These are phyloP conservation scores for Colletotrichum tofieldiae DNA, from an alignment of 2,329 filamentous ascomycete genomes.

Conservation along the genomic window DNA sequence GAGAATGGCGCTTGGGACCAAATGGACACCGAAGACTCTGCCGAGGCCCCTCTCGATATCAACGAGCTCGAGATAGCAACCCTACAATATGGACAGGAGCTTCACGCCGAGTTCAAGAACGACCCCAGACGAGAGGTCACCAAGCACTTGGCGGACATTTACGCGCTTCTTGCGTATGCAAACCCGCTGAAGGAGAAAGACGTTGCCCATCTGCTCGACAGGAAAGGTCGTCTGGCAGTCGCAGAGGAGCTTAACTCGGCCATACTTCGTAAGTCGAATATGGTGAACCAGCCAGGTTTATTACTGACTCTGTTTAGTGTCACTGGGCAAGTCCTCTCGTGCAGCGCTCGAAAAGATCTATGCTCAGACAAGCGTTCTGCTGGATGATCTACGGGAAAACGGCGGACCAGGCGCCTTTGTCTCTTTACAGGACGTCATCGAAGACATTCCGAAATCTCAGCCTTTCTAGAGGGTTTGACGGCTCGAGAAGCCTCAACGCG, in stretches of 20 bases:
- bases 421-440: slow-evolving; percentile 68
- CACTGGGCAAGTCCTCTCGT: slow-evolving; percentile 89
- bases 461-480: slow-evolving; percentile 25
- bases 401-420: slow-evolving; percentile 89
- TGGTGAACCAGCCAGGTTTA: background rate
- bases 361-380: slow-evolving; percentile 87
- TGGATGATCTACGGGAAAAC: slow-evolving; percentile 85
- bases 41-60: slow-evolving; percentile 45
- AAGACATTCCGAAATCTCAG: slow-evolving; percentile 60
- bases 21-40: slow-evolving; percentile 69
- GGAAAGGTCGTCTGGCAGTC: slow-evolving; percentile 80
- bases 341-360: slow-evolving; percentile 89
- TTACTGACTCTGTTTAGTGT: slow-evolving; percentile 69
- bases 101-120: slow-evolving; percentile 83
- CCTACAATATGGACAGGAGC: slow-evolving; percentile 83
- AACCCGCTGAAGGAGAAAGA: slow-evolving; percentile 83
- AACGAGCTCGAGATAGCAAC: slow-evolving; percentile 76
- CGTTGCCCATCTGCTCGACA: slow-evolving; percentile 84
- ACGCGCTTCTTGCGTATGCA: slow-evolving; percentile 88
- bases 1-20: slow-evolving; percentile 60
- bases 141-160: slow-evolving; percentile 86
- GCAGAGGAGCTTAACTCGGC: slow-evolving; percentile 96
- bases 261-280: slow-evolving; percentile 80
- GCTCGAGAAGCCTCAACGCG: background rate
- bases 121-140: slow-evolving; percentile 80